Evolutionary conservation across 345 rosid genomes (phyloP), one percentile per base, ranked within the genome.

Genomic region (Eucalyptus regnans): DNA sequence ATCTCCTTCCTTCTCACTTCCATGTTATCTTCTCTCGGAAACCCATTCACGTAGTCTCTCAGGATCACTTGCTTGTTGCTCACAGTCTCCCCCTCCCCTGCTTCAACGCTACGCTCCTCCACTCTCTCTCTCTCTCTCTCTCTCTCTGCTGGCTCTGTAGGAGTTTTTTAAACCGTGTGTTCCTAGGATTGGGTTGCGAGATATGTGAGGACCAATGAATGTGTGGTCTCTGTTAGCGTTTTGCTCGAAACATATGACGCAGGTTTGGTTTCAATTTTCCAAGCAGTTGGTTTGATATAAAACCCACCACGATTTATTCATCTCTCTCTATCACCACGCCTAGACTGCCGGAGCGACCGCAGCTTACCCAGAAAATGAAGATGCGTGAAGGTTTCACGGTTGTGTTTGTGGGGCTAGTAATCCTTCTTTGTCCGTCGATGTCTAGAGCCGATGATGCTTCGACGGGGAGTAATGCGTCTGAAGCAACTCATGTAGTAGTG

Each of bases 401-500:
- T 76, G 83, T 76, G 83, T 41, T 76, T 4, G 83, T 22, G 48
- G 83, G 83, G 25, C 11, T 76, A 22, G 48, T 43, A 43, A 37
- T 76, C 48, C 15, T 76, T 76, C 48, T 76, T 20, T 76, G 15
- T 37, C 83, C 3, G 46, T 76, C 48, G 14, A 76, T 76, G 11
- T 41, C 48, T 37, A 37, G 83, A 37, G 83, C 46, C 48, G 14
- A 20, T 1, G 7, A 71, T 71, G 81, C 44, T n/a, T 41, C 83
- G 3, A 49, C 37, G 48, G 12, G 92, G 6, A 81, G 62, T 2
- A 94, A 92, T 87, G 79, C 68, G 86, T 92, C 96, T 1, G 88
- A 90, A 25, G 95, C 96, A 12, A 50, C 90, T 89, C 93, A 94
- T 27, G 88, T 96, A 86, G 91, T 90, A 41, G 98, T 96, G 56